phyloP scores from a whole-genome alignment of 2,329 filamentous ascomycete genomes.

The Fusarium robinianum region DNA sequence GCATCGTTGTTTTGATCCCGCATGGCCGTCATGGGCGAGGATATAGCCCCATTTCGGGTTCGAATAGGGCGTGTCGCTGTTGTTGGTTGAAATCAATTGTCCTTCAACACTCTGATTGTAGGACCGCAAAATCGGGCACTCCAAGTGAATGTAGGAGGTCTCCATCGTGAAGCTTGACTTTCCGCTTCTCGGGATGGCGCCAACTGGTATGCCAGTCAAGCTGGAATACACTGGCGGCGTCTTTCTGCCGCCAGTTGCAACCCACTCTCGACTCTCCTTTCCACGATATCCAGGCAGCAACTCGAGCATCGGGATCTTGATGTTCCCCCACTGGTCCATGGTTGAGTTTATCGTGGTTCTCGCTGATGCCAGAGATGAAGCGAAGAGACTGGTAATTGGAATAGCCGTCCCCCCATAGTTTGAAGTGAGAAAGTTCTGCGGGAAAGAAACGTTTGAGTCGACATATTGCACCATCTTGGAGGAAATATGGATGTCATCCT shows the following conservation, averaged over 20 bases:
- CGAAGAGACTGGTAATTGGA: not conserved
- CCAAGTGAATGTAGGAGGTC: constrained; percentile 1
- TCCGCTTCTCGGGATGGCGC: not conserved
- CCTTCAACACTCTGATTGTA: not conserved
- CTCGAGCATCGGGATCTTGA: constrained; percentile 4
- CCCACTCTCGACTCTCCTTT: not conserved
- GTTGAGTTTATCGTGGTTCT: not conserved
- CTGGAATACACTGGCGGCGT: not conserved
- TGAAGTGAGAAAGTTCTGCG: not conserved
- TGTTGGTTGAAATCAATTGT: not conserved
- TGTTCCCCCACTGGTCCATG: constrained; percentile 6
- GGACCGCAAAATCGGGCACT: not conserved
- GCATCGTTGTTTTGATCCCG: not conserved
- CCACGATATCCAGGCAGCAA: not conserved
- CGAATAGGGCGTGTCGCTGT: not conserved
- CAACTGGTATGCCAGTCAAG: constrained; percentile 3
- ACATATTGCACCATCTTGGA: not conserved
- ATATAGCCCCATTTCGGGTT: constrained; percentile 1
- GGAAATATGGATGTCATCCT: not conserved
- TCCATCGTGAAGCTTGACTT: not conserved
- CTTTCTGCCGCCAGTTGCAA: not conserved
- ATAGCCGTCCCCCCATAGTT: not conserved
- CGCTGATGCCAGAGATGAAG: not conserved
- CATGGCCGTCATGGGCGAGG: not conserved
- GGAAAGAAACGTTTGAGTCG: not conserved